Evolutionary conservation across 169 alveolate genomes (phyloP), one percentile per base, ranked within the genome.

Genomic region (Plasmodium vivax): DNA sequence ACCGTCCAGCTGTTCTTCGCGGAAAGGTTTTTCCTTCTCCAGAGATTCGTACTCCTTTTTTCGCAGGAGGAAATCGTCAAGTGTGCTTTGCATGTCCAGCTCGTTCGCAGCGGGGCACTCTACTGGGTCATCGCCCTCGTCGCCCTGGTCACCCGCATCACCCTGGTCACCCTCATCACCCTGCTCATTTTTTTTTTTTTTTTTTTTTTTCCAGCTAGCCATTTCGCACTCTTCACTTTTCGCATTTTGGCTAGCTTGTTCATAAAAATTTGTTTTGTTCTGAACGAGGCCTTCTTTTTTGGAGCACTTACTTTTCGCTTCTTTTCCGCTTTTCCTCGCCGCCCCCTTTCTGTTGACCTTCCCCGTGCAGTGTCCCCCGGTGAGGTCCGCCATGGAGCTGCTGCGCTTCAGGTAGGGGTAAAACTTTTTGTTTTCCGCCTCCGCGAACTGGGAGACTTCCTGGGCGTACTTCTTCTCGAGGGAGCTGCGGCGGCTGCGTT

Each of bases 21-120:
- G 19, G n/a, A 3, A 27, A 3, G 41, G 45, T 38, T 43, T 84
- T 30, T 32, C 81, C 38, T 87, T 58, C 81, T 87, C 85, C 19
- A 87, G 27, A 32, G 83, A 10, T 77, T 41, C 93, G 68, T 87
- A 34, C 7, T 87, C 93, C 72, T 75, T 87, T 87, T 75, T 75
- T 14, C 82, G 80, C 56, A 41, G 32, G 30, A 58, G 34, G 16
- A 43, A 74, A 34, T 87, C 72, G 23, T 77, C 82, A 8, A 32
- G 43, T 19, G 62, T 34, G 9, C 56, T 45, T 34, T 71, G 62
- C 23, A 27, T 9, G 16, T 47, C 71, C n/a, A 19, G 38, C 45
- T 80, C n/a, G 32, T 43, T 45, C 7, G 7, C 38, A 23, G n/a
- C 72, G 0, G n/a, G 6, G 12, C 43, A 32, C 47, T 83, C 47